These are phyloP conservation scores for Pseudogymnoascus sp. DNA, from an alignment of 2,329 filamentous ascomycete species.

Conservation along the genomic window DNA sequence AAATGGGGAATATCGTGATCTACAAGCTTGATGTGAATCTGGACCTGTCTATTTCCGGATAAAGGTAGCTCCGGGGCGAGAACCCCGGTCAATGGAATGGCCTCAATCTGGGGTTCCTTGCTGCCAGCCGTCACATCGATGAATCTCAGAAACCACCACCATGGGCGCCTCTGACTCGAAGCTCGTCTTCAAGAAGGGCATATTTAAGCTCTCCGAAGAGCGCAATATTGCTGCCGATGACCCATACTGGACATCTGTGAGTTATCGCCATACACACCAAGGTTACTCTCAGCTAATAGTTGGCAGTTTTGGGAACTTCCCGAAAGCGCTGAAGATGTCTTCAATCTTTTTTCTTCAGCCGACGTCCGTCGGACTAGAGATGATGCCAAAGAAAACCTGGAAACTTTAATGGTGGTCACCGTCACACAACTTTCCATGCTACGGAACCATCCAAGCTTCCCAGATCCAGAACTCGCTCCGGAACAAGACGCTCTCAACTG, in stretches of 20 bases:
- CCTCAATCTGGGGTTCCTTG: constrained; percentile 2
- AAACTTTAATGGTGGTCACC: constrained; percentile 76
- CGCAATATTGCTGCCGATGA: constrained; percentile 80
- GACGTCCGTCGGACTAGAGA: constrained; percentile 86
- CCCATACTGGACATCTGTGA: constrained; percentile 83
- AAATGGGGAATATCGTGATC: constrained; percentile 5
- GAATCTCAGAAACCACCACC: constrained; percentile 11
- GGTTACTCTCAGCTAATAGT: constrained; percentile 1
- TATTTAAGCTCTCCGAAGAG: constrained; percentile 92
- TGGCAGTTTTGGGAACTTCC: constrained; percentile 91
- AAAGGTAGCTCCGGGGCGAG: constrained; percentile 4
- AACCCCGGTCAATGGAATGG: constrained; percentile 2
- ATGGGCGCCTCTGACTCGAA: constrained; percentile 99
- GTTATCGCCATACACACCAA: constrained; percentile 28
- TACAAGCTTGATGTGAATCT: constrained; percentile 2
- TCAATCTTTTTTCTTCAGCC: constrained; percentile 84
- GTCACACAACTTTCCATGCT: constrained; percentile 75
- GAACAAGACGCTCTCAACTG: constrained; percentile 92
- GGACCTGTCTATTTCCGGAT: not conserved
- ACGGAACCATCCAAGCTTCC: constrained; percentile 84
- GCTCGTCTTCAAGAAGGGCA: constrained; percentile 96
- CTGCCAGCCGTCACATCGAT: not conserved
- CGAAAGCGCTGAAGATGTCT: constrained; percentile 91
- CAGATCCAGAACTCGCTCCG: constrained; percentile 71
- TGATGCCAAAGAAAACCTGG: constrained; percentile 74